These are phyloP conservation scores for Pelargonium australe DNA, from an alignment of 441 rosid species.

Conservation along the genomic window DNA sequence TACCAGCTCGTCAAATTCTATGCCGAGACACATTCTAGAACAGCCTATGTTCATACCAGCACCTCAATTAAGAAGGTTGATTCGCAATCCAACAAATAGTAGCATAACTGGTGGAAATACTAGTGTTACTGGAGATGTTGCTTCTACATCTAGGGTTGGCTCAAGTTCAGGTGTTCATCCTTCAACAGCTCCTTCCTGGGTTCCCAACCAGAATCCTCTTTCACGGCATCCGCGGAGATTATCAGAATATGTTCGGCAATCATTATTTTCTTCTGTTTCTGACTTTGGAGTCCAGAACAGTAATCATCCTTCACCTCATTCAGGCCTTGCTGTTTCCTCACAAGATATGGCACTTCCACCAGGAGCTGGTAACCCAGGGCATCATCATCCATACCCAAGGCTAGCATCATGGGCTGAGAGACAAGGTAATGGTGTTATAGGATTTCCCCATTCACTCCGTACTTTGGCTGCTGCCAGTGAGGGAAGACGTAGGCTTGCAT, in stretches of 20 bases:
- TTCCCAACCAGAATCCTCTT: slow-evolving; percentile 42
- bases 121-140: slow-evolving; percentile 33
- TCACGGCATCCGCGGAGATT: slow-evolving; percentile 49
- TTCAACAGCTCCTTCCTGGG: slow-evolving; percentile 41
- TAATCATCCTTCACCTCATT: slow-evolving; percentile 28
- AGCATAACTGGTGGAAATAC: slow-evolving; percentile 33
- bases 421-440: slow-evolving; percentile 52
- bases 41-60: slow-evolving; percentile 46
- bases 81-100: slow-evolving; percentile 25
- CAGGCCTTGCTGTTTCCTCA: slow-evolving; percentile 36
- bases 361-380: slow-evolving; percentile 42
- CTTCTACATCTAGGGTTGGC: slow-evolving; percentile 14
- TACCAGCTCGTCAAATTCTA: slow-evolving; percentile 37
- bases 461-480: slow-evolving; percentile 48
- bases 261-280: slow-evolving; percentile 49
- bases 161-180: slow-evolving; percentile 47
- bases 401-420: slow-evolving; percentile 51
- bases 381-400: slow-evolving; percentile 50
- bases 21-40: slow-evolving; percentile 26
- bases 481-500: slow-evolving; percentile 67
- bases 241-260: slow-evolving; percentile 68
- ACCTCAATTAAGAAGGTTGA: slow-evolving; percentile 36
- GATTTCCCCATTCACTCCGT: slow-evolving; percentile 50
- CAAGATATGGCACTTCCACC: slow-evolving; percentile 45
- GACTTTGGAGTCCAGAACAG: slow-evolving; percentile 48